Conservation (phyloP, 2,329 filamentous ascomycete genomes). For the Metarhizium anisopliae region DNA sequence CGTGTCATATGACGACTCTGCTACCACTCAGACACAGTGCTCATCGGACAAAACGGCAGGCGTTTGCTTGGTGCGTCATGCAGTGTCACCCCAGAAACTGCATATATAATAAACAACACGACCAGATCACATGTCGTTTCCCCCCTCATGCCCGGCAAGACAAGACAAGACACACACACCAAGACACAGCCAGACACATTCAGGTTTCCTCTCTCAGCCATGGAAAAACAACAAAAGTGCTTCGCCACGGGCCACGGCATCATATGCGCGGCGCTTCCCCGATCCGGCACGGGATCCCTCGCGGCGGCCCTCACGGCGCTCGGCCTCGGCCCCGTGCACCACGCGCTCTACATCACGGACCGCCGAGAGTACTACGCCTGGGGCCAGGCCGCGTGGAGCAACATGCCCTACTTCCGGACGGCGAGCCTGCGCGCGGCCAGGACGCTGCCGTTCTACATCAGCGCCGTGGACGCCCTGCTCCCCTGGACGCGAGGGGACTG, state of each 20-base stretch:
- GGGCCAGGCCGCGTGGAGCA: background rate
- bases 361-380: conserved; percentile 10
- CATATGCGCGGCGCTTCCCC: conserved; percentile 17
- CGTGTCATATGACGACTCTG: no score
- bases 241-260: conserved; percentile 1
- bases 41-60: no score
- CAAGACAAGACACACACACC: no score
- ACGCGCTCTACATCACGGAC: conserved; percentile 14
- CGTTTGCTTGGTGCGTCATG: no score
- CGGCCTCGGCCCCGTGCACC: conserved; percentile 14
- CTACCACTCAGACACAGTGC: no score
- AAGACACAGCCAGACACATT: background rate
- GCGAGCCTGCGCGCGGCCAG: conserved; percentile 1
- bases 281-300: conserved; percentile 17
- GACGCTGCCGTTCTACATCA: background rate
- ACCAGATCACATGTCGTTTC: no score
- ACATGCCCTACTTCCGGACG: background rate
- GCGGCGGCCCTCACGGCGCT: conserved; percentile 15
- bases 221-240: background rate
- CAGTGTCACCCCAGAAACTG: no score
- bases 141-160: no score
- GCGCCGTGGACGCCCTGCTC: background rate
- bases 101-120: no score
- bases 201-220: background rate
- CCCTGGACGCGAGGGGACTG: background rate